Evolutionary conservation across 176 grass and related monocot genomes (phyloP), one percentile per base, ranked within the genome.

Genomic region (Miscanthus lutarioriparius): DNA sequence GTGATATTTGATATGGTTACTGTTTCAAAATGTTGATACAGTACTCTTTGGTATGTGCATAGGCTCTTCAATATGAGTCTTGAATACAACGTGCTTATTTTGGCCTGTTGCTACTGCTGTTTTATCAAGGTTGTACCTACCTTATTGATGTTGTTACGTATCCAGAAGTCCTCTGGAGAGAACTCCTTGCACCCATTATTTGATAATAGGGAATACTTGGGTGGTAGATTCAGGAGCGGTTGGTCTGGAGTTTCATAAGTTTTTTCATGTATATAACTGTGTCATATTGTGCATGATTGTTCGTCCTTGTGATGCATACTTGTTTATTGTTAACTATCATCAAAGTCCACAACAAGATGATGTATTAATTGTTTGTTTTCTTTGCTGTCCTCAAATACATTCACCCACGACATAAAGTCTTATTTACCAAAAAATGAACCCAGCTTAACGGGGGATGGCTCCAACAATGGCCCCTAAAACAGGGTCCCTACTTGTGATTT

Each of bases 11-110:
- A 43, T 78, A 71, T 47, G n/a, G 14, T 76, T 47, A 74, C 53
- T 72, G 45, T 39, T 82, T 82, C 67, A 40, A 2, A 41, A 82
- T 78, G 72, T 43, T 85, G 10, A 47, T 78, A 4, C 3, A 69
- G 66, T 70, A 64, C 83, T 75, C 35, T 66, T 8, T 63, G 14
- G 19, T 22, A 20, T 62, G 10, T 74, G 14, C 58, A 67, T 67
- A 36, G 39, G 28, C 30, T 32, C 37, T 33, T 81, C 44, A 53
- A 66, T 77, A 61, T 16, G 40, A 80, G 8, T 88, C 44, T 73
- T 67, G 28, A 54, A 7, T 14, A 53, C 30, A 30, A 15, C 8
- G 39, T 70, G 67, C 17, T 70, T 37, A 38, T 5, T 70, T 37
- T 70, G 36, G 8, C 37, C 16, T 35, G 16, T 69, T 38, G 17